A percentile compares a stretch with the other conserved stretches of the same genome.
phyloP scores from a whole-genome alignment of 164 flowering plant species.

The Kingdonia uniflora region DNA sequence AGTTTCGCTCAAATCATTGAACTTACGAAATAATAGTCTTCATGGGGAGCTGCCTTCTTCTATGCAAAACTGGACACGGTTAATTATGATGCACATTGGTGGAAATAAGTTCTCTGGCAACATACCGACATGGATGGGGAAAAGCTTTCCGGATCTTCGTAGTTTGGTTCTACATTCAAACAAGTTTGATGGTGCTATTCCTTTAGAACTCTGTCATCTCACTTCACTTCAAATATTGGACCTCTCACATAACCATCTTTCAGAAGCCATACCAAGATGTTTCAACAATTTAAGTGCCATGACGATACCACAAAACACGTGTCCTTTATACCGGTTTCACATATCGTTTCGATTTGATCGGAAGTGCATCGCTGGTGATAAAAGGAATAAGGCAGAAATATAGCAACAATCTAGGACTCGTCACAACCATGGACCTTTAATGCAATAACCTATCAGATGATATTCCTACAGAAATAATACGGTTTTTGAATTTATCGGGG shows the following conservation, averaged over 20 bases:
- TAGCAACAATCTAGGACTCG: not conserved
- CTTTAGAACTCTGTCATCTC: constrained; percentile 15
- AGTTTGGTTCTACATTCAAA: constrained; percentile 21
- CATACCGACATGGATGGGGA: constrained; percentile 19
- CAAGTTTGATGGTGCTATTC: constrained; percentile 17
- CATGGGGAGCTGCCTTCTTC: constrained; percentile 18
- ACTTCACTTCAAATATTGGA: constrained; percentile 23
- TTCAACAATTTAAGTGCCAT: constrained; percentile 17
- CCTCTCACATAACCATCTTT: constrained; percentile 20
- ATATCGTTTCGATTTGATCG: too few species aligned
- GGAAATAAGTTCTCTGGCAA: constrained; percentile 25
- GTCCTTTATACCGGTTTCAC: too few species aligned
- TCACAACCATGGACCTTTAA: constrained; percentile 23
- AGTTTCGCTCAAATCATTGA: constrained; percentile 1
- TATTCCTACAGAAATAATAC: not conserved
- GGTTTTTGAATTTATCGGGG: constrained; percentile 5
- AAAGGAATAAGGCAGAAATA: constrained; percentile 16
- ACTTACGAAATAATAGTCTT: constrained; percentile 12
- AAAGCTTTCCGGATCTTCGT: not conserved
- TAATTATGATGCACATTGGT: constrained; percentile 21
- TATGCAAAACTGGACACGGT: constrained; percentile 7
- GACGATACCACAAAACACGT: constrained; percentile 3
- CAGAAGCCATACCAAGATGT: constrained; percentile 24
- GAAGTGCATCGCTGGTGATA: too few species aligned
- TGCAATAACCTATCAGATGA: constrained; percentile 10